A percentile compares a stretch with the other conserved stretches of the same genome.
Evolutionary conservation across 2,329 filamentous ascomycete genomes (phyloP).

Genomic region (Epicoccum nigrum): DNA sequence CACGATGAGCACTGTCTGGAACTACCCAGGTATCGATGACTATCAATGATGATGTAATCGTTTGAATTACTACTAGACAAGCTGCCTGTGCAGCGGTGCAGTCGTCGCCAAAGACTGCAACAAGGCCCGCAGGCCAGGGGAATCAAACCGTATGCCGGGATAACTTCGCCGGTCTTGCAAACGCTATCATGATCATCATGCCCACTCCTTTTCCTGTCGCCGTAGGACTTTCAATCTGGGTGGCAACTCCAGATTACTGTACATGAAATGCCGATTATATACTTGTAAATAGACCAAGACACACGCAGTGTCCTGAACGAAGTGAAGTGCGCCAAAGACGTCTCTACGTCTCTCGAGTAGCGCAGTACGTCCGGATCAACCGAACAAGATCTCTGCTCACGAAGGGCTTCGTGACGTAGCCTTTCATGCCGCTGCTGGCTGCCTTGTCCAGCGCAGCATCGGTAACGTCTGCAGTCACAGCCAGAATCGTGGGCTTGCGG

Average conservation of each 20-base stretch:
- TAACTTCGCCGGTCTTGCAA: slow-evolving; percentile 16
- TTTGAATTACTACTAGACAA: slow-evolving; percentile 11
- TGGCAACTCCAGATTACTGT: slow-evolving; percentile 7
- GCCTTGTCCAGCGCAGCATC: slow-evolving; percentile 67
- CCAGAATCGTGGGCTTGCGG: slow-evolving; percentile 57
- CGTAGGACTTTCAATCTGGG: slow-evolving; percentile 13
- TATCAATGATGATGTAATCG: slow-evolving; percentile 7
- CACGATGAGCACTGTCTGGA: too few relatives aligned
- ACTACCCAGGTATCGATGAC: too few relatives aligned
- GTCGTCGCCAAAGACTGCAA: slow-evolving; percentile 8
- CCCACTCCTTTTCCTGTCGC: slow-evolving; percentile 15
- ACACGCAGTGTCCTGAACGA: slow-evolving; percentile 5
- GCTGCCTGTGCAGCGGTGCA: slow-evolving; percentile 6
- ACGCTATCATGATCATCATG: slow-evolving; percentile 29
- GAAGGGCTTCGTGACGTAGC: slow-evolving; percentile 72
- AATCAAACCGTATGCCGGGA: slow-evolving; percentile 18
- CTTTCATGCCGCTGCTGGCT: slow-evolving; percentile 68
- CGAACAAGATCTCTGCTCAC: slow-evolving; percentile 67
- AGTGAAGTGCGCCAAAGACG: slow-evolving; percentile 4
- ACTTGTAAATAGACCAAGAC: slow-evolving; percentile 19
- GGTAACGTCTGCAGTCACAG: slow-evolving; percentile 71
- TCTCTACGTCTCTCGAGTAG: slow-evolving; percentile 16
- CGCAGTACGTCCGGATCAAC: slow-evolving; percentile 60
- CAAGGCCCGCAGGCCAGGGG: slow-evolving; percentile 14
- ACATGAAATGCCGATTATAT: slow-evolving; percentile 19